Conservation (phyloP, 805 yeast species). For the Brettanomyces anomalus region DNA sequence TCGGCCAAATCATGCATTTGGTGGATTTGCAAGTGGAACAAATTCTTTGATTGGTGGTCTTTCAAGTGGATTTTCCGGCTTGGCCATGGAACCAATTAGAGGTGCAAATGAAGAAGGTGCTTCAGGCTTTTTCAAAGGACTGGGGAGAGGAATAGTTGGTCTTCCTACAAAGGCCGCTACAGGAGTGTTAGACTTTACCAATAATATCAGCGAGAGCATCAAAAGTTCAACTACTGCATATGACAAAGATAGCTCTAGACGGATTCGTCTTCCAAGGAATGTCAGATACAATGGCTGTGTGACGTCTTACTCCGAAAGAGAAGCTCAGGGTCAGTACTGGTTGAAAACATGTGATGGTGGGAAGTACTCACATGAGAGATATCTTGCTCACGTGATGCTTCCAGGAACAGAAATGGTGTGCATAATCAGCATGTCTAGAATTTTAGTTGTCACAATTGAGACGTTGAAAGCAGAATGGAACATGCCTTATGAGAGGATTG, state of each 20-base stretch:
- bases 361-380: conserved; percentile 56
- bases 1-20: conserved; percentile 74
- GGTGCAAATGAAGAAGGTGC: conserved; percentile 91
- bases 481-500: conserved; percentile 53
- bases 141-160: conserved; percentile 93
- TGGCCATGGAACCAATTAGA: conserved; percentile 83
- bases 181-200: conserved; percentile 88
- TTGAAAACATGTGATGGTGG: conserved; percentile 81
- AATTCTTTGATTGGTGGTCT: conserved; percentile 80
- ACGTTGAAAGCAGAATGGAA: conserved; percentile 63
- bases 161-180: conserved; percentile 95
- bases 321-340: conserved; percentile 93
- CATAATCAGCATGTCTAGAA: conserved; percentile 62
- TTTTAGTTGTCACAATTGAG: conserved; percentile 59
- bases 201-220: conserved; percentile 89
- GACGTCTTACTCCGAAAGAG: conserved; percentile 68
- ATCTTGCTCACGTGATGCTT: conserved; percentile 77
- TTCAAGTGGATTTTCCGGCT: conserved; percentile 80
- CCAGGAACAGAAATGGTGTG: conserved; percentile 76
- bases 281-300: conserved; percentile 64
- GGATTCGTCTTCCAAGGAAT: conserved; percentile 75
- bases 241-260: conserved; percentile 67
- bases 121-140: conserved; percentile 83
- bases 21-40: conserved; percentile 81
- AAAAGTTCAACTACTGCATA: conserved; percentile 86